Conservation (phyloP, 2,329 filamentous ascomycete species). For the Salinomyces thailandicus region DNA sequence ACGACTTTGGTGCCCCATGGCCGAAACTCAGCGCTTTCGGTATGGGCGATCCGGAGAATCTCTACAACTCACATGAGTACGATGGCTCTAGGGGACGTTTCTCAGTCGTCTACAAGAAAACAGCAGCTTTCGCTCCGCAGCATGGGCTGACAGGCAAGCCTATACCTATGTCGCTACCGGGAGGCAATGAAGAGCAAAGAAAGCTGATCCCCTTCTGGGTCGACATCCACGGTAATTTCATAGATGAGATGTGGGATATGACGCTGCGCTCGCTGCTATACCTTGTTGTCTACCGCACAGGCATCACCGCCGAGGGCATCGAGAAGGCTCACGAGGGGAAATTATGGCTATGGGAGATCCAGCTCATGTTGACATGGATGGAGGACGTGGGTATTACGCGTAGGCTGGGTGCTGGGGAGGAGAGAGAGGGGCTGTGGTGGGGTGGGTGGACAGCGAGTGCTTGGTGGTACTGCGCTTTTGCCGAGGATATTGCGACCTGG, state of each 20-base stretch:
- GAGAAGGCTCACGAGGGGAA: conserved; percentile 47
- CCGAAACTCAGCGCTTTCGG: conserved; percentile 49
- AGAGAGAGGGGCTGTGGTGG: conserved; percentile 22
- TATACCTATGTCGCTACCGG: conserved; percentile 9
- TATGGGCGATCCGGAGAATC: conserved; percentile 56
- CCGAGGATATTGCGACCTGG: conserved; percentile 19
- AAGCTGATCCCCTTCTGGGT: conserved; percentile 57
- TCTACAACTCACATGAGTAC: conserved; percentile 60
- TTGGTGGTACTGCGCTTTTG: conserved; percentile 56
- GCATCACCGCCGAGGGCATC: conserved; percentile 44
- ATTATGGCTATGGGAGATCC: conserved; percentile 53
- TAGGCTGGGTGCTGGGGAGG: conserved; percentile 29
- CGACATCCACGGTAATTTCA: conserved; percentile 53
- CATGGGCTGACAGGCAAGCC: conserved; percentile 40
- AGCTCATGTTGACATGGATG: conserved; percentile 50
- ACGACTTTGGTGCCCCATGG: conserved; percentile 30
- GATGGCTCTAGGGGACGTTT: conserved; percentile 58
- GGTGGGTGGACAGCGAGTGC: conserved; percentile 41
- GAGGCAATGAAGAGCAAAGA: conserved; percentile 8
- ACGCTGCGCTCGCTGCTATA: conserved; percentile 54
- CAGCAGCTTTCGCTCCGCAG: conserved; percentile 47
- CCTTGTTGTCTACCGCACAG: conserved; percentile 51
- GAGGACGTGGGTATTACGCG: conserved; percentile 42
- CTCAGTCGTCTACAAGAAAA: conserved; percentile 49
- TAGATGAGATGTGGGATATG: conserved; percentile 53